Evolutionary conservation across 78 protist genomes (phyloP), one percentile per base, ranked within the genome.

Genomic region (Polysphondylium violaceum): DNA sequence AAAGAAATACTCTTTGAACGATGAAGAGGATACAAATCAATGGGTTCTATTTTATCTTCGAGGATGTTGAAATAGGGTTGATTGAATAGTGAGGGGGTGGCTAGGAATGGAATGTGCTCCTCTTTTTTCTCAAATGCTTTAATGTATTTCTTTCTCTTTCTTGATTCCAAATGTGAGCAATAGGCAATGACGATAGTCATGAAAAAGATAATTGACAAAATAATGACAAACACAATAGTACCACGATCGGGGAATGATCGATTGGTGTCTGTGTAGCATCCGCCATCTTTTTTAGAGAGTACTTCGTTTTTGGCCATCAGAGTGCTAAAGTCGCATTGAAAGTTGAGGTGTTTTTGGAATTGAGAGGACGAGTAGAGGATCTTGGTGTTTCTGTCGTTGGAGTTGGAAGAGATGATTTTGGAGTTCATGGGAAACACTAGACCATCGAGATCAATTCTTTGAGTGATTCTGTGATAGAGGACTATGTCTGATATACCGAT

Each of bases 131-230:
- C 29, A 44, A 25, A 68, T 25, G 59, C 25, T 43, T 72, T 44
- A n/a, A 72, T 27, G 17, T 50, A n/a, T 72, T 72, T 53, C 21
- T 72, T 72, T 72, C 78, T 72, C 21, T 72, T 40, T 72, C 64
- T 72, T 50, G 78, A 72, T 51, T 72, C 78, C 7, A 72, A 7
- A 21, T 63, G 23, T 51, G 78, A 72, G 33, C 78, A 72, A 31
- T 72, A 63, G 0, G 51, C 36, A 19, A 72, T 72, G n/a, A 21
- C 33, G 7, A 40, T 40, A 1, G 33, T 55, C 43, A 72, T 43
- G 12, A 33, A 40, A 9, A 72, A 19, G 21, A 72, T 51, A 14
- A 72, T 29, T 8, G 31, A 59, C 0, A 55, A 27, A 19, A 44
- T 33, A 16, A 53, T 19, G 33, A 53, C 23, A 40, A 72, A 72